phyloP scores from a whole-genome alignment of 2,329 filamentous ascomycete genomes.

The Fusarium domesticum region DNA sequence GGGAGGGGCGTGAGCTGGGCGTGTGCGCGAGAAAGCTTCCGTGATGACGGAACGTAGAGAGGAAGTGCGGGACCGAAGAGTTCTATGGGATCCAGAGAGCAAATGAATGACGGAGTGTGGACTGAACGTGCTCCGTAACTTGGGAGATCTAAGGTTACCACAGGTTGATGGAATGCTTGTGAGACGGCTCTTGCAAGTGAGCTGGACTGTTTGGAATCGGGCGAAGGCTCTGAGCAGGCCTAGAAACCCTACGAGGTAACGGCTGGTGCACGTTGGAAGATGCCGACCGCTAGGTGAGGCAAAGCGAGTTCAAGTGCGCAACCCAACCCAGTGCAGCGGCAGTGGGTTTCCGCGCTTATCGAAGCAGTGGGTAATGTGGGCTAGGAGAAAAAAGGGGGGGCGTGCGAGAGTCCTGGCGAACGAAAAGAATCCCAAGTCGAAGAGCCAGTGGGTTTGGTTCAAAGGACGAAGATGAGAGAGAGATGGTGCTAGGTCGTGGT shows the following conservation, averaged over 20 bases:
- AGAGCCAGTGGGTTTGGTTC: conserved; percentile 24
- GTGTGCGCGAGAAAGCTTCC: conserved; percentile 25
- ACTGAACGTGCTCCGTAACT: conserved; percentile 26
- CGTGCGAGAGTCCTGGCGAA: conserved; percentile 22
- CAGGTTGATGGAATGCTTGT: conserved; percentile 20
- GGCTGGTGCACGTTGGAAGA: conserved; percentile 17
- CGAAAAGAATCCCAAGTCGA: conserved; percentile 27
- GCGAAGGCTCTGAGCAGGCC: conserved; percentile 2
- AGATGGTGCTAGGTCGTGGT: conserved; percentile 22
- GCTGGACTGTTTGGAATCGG: conserved; percentile 15
- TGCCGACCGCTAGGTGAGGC: conserved; percentile 19
- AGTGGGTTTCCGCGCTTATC: conserved; percentile 33
- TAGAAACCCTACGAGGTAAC: conserved; percentile 7
- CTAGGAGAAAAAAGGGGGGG: conserved; percentile 19
- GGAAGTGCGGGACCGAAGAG: conserved; percentile 32
- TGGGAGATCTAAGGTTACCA: conserved; percentile 14
- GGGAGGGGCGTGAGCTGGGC: conserved; percentile 15
- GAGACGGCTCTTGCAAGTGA: conserved; percentile 8
- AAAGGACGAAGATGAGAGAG: conserved; percentile 9
- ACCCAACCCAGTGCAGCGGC: conserved; percentile 24
- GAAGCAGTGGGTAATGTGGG: conserved; percentile 29
- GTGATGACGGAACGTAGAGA: conserved; percentile 24
- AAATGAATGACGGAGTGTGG: conserved; percentile 31
- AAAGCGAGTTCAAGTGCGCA: conserved; percentile 10
- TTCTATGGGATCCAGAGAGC: conserved; percentile 31